phyloP scores from a whole-genome alignment of 1,284 basidiomycete species.

The Cutaneotrichosporon daszewskae region DNA sequence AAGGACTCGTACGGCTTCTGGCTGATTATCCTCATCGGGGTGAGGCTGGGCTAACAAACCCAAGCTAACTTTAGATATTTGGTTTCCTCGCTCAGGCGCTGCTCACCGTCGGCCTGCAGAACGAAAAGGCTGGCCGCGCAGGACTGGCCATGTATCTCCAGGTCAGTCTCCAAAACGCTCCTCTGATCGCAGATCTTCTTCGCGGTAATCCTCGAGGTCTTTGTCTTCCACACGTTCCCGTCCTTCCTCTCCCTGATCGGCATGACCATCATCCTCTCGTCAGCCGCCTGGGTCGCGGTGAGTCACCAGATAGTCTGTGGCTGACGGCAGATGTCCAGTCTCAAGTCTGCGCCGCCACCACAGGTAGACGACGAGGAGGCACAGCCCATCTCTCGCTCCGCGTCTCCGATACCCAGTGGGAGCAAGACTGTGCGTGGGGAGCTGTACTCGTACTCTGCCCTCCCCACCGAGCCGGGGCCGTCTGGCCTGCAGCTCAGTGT shows the following conservation, averaged over 20 bases:
- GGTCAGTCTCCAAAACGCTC: slow-evolving; percentile 17
- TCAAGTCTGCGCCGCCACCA: slow-evolving; percentile 13
- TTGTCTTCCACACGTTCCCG: slow-evolving; percentile 40
- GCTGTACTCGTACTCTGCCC: slow-evolving; percentile 16
- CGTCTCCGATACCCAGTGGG: slow-evolving; percentile 24
- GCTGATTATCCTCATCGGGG: slow-evolving; percentile 46
- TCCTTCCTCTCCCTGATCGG: slow-evolving; percentile 40
- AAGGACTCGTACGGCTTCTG: slow-evolving; percentile 12
- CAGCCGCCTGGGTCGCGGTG: slow-evolving; percentile 45
- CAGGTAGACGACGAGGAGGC: slow-evolving; percentile 18
- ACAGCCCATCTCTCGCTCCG: slow-evolving; percentile 27
- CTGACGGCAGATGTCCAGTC: slow-evolving; percentile 12
- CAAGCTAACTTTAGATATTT: too few relatives aligned
- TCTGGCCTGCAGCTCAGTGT: too few relatives aligned
- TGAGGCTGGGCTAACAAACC: too few relatives aligned
- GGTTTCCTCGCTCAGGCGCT: slow-evolving; percentile 59
- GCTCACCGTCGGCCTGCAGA: slow-evolving; percentile 45
- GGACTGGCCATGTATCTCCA: slow-evolving; percentile 45
- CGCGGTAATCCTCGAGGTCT: slow-evolving; percentile 41
- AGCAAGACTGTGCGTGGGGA: slow-evolving; percentile 16
- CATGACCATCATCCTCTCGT: slow-evolving; percentile 38
- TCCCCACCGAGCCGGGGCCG: slow-evolving; percentile 11
- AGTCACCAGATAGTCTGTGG: slow-evolving; percentile 14
- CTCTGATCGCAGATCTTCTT: slow-evolving; percentile 33
- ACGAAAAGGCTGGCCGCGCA: slow-evolving; percentile 47